phyloP scores from a whole-genome alignment of 1,284 basidiomycete species.

The Sphaerobolus stellatus region DNA sequence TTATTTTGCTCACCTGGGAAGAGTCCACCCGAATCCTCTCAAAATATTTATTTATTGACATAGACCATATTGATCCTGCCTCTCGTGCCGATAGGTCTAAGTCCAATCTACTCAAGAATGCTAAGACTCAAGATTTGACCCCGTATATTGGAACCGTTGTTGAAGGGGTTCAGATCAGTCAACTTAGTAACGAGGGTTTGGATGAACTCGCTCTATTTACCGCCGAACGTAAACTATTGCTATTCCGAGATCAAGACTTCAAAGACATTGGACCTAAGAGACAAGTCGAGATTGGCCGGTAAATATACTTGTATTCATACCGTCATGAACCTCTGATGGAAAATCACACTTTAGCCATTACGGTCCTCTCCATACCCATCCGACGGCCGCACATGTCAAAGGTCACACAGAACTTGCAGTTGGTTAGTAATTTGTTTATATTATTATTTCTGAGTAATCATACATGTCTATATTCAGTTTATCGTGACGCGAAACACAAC shows the following conservation, averaged over 20 bases:
- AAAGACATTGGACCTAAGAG: slow-evolving; percentile 51
- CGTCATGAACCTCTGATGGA: no score
- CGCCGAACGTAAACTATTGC: slow-evolving; percentile 57
- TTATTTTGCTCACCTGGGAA: background rate
- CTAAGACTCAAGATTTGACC: slow-evolving; percentile 43
- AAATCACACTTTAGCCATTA: slow-evolving; percentile 50
- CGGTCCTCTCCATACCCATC: slow-evolving; percentile 60
- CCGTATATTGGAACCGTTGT: slow-evolving; percentile 62
- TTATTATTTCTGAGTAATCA: background rate
- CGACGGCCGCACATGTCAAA: slow-evolving; percentile 49
- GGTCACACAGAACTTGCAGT: slow-evolving; percentile 55
- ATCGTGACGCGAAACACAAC: slow-evolving; percentile 38
- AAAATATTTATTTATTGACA: background rate
- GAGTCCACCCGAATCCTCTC: slow-evolving; percentile 9
- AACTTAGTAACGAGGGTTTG: slow-evolving; percentile 54
- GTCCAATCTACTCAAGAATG: slow-evolving; percentile 45
- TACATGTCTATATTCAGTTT: slow-evolving; percentile 39
- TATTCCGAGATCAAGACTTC: slow-evolving; percentile 60
- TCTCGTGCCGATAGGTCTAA: slow-evolving; percentile 49
- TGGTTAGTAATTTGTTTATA: slow-evolving; percentile 26
- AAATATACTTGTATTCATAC: no score
- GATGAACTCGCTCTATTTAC: slow-evolving; percentile 62
- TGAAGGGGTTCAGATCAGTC: slow-evolving; percentile 55
- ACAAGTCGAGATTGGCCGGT: slow-evolving; percentile 51
- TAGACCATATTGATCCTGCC: slow-evolving; percentile 41